Conservation (phyloP, 169 alveolate species). For the Plasmodium blacklocki region DNA sequence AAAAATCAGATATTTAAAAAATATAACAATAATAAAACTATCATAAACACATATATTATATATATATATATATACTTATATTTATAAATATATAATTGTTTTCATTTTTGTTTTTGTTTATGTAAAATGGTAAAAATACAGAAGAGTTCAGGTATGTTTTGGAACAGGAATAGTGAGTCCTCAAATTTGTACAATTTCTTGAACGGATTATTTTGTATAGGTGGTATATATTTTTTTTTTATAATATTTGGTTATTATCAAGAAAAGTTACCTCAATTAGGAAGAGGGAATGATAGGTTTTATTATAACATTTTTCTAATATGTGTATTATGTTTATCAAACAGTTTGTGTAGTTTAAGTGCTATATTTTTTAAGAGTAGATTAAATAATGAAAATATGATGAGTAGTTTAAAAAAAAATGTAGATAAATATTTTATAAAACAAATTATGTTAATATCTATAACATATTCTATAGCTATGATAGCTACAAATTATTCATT, state of each 20-base stretch:
- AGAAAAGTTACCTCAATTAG: constrained; percentile 78
- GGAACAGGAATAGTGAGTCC: constrained; percentile 15
- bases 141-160: constrained; percentile 8
- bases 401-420: constrained; percentile 39
- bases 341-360: constrained; percentile 45
- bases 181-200: constrained; percentile 46
- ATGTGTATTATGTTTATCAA: constrained; percentile 57
- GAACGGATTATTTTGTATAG: constrained; percentile 46
- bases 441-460: constrained; percentile 83
- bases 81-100: too few species aligned
- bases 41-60: too few species aligned
- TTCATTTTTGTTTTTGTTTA: too few species aligned
- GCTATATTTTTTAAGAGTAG: constrained; percentile 56
- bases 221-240: constrained; percentile 81
- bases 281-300: constrained; percentile 56
- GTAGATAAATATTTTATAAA: constrained; percentile 47
- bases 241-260: constrained; percentile 82
- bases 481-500: constrained; percentile 88
- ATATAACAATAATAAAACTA: too few species aligned
- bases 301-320: constrained; percentile 74
- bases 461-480: constrained; percentile 87
- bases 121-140: constrained; percentile 25
- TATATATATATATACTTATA: too few species aligned
- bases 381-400: constrained; percentile 22
- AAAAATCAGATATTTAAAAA: too few species aligned